Percentiles rank a stretch among this genome's conserved stretches.
Evolutionary conservation across 2,329 filamentous ascomycete genomes (phyloP).

Genomic region (Ophiocordyceps polyrhachis-furcata): DNA sequence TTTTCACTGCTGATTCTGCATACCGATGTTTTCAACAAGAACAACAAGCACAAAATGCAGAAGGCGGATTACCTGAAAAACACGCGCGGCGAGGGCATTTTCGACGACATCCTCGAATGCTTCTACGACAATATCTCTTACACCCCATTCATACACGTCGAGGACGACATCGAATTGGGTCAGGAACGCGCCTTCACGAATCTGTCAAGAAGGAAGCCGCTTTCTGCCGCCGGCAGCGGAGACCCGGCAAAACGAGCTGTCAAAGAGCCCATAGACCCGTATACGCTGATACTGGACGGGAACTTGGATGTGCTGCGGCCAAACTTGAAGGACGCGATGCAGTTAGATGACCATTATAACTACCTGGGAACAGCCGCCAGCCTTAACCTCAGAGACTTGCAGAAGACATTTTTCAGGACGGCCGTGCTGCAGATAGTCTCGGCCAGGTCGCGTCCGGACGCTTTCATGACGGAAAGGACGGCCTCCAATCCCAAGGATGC

Average conservation of each 20-base stretch:
- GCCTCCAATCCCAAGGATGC: constrained; percentile 71
- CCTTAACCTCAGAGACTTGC: constrained; percentile 64
- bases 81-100: constrained; percentile 78
- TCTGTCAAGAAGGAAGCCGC: constrained; percentile 50
- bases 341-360: constrained; percentile 77
- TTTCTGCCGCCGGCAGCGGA: constrained; percentile 43
- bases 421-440: constrained; percentile 91
- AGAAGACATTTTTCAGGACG: constrained; percentile 78
- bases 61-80: constrained; percentile 92
- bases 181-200: constrained; percentile 52
- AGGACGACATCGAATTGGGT: constrained; percentile 72
- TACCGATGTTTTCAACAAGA: constrained; percentile 99
- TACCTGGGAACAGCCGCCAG: constrained; percentile 62
- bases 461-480: constrained; percentile 80
- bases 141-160: constrained; percentile 93
- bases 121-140: constrained; percentile 99
- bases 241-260: constrained; percentile 37
- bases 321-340: constrained; percentile 78
- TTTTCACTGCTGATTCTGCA: constrained; percentile 94
- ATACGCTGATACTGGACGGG: constrained; percentile 80
- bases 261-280: constrained; percentile 85
- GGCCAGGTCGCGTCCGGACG: constrained; percentile 78
- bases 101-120: constrained; percentile 80
- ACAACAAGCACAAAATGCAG: constrained; percentile 99
- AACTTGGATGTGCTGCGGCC: constrained; percentile 71